Percentiles rank a stretch among this genome's conserved stretches.
phyloP scores from a whole-genome alignment of 2,329 filamentous ascomycete genomes.

The Nigrograna mackinnonii region DNA sequence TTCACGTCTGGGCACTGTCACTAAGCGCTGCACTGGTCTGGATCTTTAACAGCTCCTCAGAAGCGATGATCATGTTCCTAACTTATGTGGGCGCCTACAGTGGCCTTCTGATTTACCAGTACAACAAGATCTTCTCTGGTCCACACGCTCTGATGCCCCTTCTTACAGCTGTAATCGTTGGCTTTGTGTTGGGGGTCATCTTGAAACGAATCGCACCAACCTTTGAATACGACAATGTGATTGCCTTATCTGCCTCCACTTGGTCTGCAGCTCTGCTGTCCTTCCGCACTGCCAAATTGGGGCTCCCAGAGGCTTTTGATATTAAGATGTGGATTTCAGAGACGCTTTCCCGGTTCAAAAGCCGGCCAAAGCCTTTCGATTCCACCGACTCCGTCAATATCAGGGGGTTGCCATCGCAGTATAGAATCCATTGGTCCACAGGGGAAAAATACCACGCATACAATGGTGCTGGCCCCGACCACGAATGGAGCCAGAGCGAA shows the following conservation, averaged over 20 bases:
- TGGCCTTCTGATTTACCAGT: slow-evolving; percentile 57
- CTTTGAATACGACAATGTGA: slow-evolving; percentile 51
- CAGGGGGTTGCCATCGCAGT: slow-evolving; percentile 23
- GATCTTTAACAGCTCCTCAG: slow-evolving; percentile 50
- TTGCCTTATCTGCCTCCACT: slow-evolving; percentile 53
- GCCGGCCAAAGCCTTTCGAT: slow-evolving; percentile 11
- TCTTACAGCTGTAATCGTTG: slow-evolving; percentile 49
- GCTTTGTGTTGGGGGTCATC: slow-evolving; percentile 51
- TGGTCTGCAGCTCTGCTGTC: slow-evolving; percentile 58
- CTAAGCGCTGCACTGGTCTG: slow-evolving; percentile 56
- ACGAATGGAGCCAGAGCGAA: slow-evolving; percentile 55
- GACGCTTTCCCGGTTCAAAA: slow-evolving; percentile 14
- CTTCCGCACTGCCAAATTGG: slow-evolving; percentile 52
- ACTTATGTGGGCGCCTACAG: slow-evolving; percentile 55
- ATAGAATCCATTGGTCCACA: slow-evolving; percentile 20
- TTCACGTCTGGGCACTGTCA: slow-evolving; percentile 57
- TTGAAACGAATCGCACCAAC: slow-evolving; percentile 43
- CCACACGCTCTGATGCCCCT: slow-evolving; percentile 54
- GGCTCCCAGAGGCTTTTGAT: slow-evolving; percentile 44
- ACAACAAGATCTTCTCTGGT: slow-evolving; percentile 55
- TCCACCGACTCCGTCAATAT: slow-evolving; percentile 25
- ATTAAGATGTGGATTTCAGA: slow-evolving; percentile 31
- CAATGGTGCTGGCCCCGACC: slow-evolving; percentile 46
- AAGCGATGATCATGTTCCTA: slow-evolving; percentile 54
- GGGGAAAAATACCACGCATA: slow-evolving; percentile 47